Conservation (phyloP, 176 grass and related monocot species). For the Oryza glumipatula region DNA sequence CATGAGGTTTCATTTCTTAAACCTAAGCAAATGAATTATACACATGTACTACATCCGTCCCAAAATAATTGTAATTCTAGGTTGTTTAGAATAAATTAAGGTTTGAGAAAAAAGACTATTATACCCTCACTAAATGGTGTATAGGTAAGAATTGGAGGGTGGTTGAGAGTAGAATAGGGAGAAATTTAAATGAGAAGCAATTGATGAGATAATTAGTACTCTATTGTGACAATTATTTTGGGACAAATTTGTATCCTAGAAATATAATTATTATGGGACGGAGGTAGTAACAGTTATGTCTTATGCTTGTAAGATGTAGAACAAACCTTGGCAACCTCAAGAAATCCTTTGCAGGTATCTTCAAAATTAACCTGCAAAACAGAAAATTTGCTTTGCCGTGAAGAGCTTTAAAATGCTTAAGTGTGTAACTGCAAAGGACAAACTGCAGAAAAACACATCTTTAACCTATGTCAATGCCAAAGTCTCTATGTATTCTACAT, state of each 20-base stretch:
- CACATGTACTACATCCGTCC: background rate
- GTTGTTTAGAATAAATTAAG: too few species aligned
- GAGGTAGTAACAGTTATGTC: background rate
- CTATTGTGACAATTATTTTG: too few species aligned
- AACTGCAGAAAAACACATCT: constrained; percentile 19
- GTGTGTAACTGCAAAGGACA: constrained; percentile 24
- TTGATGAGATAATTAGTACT: too few species aligned
- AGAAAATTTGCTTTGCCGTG: constrained; percentile 23
- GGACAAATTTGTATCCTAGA: too few species aligned
- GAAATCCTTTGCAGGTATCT: constrained; percentile 99
- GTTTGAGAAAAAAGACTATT: too few species aligned
- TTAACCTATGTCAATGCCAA: constrained; percentile 26
- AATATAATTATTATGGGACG: too few species aligned
- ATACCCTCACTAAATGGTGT: too few species aligned
- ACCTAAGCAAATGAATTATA: constrained; percentile 37
- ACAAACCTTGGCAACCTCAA: constrained; percentile 99
- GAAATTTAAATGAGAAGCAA: too few species aligned
- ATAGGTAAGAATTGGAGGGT: too few species aligned
- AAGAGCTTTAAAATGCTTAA: constrained; percentile 30
- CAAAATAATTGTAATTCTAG: too few species aligned
- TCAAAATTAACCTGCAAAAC: constrained; percentile 97
- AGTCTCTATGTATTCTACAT: background rate
- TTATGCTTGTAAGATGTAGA: constrained; percentile 36
- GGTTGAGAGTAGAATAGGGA: too few species aligned
- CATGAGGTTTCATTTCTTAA: constrained; percentile 20